Base-by-base conservation (phyloP, 2,329 filamentous ascomycete species). In the Phialophora tarda region DNA sequence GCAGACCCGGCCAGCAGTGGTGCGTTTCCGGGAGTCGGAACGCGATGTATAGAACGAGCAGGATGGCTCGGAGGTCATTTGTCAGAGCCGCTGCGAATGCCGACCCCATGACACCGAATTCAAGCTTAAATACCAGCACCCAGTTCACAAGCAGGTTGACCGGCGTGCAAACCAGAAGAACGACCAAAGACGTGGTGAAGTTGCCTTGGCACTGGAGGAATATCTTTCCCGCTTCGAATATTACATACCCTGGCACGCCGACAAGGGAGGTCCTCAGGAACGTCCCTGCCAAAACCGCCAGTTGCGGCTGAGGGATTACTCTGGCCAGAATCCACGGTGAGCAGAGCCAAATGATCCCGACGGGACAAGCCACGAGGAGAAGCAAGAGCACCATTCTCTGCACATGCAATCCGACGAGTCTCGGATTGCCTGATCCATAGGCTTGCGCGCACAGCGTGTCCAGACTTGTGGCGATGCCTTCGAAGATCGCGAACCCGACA, bases 371-470 rank as follows among this genome's bases (percentile, higher is more conserved):
- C 70, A 90, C 82, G 14, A 83, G 77, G 77, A 88, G 85, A 4
- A 91, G 82, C 74, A 92, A 90, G 74, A 82, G 87, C 1, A 88
- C 82, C 89, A 91, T 91, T 64, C 89, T 84, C 78, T 91, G 89
- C 17, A 89, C 80, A 71, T 91, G 89, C 47, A 92, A 75, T 1
- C 89, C 91, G 66, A 96, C 92, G 5, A 95, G 86, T 68, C 91
- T 89, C 73, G 89, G 92, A 74, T 89, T 89, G 0, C 92, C 92
- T 0, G 89, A 92, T 3, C 92, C 92, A 73, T 92, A 96, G 0
- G 92, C 92, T 77, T 96, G 92, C 0, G 91, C 86, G 76, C 92
- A 95, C 1, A 96, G 85, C 0, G 92, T 95, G 77, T 95, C 92
- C 23, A 96, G 82, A 68, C 88, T 89, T 6, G 91, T 95, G 0